Conservation (phyloP, 2,329 filamentous ascomycete genomes). For the Colletotrichum magnum region DNA sequence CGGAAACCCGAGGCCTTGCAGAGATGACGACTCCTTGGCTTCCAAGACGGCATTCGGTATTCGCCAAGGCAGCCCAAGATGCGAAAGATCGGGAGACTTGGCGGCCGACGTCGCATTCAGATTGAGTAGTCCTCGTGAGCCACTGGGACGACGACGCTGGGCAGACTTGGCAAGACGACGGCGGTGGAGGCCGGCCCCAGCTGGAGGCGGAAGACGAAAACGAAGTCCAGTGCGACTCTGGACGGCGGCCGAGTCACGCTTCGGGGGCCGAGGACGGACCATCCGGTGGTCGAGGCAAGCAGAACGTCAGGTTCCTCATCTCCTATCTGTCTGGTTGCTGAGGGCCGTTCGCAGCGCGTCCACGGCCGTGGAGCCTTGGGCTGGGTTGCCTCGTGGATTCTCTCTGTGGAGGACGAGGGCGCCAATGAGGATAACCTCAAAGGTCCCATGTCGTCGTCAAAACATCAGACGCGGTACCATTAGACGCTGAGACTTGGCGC, state of each 20-base stretch:
- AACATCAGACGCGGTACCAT: constrained; percentile 23
- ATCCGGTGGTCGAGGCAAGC: constrained; percentile 5
- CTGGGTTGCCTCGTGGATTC: not conserved
- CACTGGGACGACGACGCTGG: constrained; percentile 25
- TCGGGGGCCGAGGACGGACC: constrained; percentile 7
- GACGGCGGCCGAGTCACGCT: constrained; percentile 12
- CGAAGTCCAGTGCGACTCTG: constrained; percentile 9
- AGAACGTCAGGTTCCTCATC: constrained; percentile 8
- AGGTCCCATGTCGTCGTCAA: constrained; percentile 4
- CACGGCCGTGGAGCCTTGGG: not conserved
- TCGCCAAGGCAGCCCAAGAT: constrained; percentile 19
- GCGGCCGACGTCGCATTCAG: constrained; percentile 24
- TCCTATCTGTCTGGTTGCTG: not conserved
- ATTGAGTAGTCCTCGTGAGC: constrained; percentile 12
- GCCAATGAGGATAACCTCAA: constrained; percentile 14
- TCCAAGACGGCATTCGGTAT: constrained; percentile 29
- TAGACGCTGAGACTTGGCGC: constrained; percentile 32
- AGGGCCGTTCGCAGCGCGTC: not conserved
- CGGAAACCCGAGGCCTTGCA: not conserved
- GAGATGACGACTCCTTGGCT: constrained; percentile 28
- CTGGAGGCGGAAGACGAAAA: constrained; percentile 16
- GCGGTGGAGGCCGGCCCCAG: not conserved
- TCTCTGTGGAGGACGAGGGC: not conserved
- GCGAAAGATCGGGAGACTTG: constrained; percentile 7
- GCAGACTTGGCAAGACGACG: constrained; percentile 29